Evolutionary conservation across 1,284 basidiomycete species (phyloP).

Genomic region (Athelia psychrophila): DNA sequence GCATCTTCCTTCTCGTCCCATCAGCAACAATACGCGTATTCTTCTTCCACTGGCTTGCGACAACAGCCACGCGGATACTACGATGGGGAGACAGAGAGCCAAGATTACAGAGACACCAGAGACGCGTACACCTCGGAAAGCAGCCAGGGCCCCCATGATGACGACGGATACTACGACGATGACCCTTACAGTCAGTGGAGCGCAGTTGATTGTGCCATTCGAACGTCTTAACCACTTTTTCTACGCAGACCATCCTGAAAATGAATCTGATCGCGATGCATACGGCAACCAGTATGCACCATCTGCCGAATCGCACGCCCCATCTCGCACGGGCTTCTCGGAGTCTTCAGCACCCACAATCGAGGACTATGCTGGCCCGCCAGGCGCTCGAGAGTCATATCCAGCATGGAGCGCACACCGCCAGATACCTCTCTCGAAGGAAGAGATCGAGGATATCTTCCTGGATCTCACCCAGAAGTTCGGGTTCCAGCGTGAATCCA

Average conservation of each 20-base stretch:
- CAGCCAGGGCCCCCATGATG: constrained; percentile 50
- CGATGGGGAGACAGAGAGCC: constrained; percentile 74
- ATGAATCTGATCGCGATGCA: constrained; percentile 77
- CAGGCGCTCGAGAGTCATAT: constrained; percentile 71
- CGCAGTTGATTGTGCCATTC: constrained; percentile 5
- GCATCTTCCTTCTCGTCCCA: neutral
- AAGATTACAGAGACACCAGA: constrained; percentile 53
- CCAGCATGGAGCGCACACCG: constrained; percentile 93
- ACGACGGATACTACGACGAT: constrained; percentile 62
- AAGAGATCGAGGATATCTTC: constrained; percentile 99
- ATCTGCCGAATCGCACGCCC: constrained; percentile 66
- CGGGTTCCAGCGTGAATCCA: constrained; percentile 93
- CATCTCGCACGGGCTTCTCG: constrained; percentile 51
- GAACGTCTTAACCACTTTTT: constrained; percentile 9
- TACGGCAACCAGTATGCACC: constrained; percentile 51
- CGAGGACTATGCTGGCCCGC: constrained; percentile 47
- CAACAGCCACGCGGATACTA: constrained; percentile 49
- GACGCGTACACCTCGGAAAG: constrained; percentile 71
- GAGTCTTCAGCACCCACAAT: constrained; percentile 65
- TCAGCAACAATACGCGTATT: constrained; percentile 31
- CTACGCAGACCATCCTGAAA: constrained; percentile 23
- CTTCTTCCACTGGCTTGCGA: constrained; percentile 32
- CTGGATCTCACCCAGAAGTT: constrained; percentile 99
- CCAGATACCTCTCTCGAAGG: constrained; percentile 94
- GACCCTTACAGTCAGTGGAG: constrained; percentile 54